Evolutionary conservation across 805 yeast genomes (phyloP).

Genomic region (Geotrichum ghanense): DNA sequence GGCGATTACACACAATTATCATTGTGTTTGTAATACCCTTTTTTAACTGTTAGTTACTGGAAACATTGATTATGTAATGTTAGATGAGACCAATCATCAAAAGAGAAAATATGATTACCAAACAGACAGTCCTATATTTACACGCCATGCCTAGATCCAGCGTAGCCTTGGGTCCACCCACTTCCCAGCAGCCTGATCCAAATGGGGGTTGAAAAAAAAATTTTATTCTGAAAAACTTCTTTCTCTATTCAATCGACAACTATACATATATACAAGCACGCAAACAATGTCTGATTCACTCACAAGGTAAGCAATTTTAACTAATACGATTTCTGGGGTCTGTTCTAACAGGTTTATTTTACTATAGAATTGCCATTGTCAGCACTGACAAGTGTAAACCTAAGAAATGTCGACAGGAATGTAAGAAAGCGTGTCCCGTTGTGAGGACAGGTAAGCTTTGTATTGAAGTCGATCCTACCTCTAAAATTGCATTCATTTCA

Average conservation of each 20-base stretch:
- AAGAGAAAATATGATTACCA: no score
- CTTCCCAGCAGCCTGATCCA: neutral
- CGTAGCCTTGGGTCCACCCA: neutral
- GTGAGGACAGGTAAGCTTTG: conserved; percentile 96
- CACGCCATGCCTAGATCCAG: no score
- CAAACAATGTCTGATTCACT: neutral
- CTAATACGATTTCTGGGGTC: neutral
- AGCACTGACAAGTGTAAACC: conserved; percentile 93
- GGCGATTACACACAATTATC: no score
- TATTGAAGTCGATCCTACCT: conserved; percentile 86
- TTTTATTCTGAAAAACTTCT: neutral
- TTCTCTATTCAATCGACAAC: neutral
- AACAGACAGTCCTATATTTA: no score
- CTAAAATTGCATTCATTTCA: conserved; percentile 89
- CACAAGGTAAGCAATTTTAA: neutral
- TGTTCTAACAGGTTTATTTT: neutral
- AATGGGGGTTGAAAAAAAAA: neutral
- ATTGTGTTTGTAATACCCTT: no score
- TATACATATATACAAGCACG: neutral
- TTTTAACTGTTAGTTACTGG: no score
- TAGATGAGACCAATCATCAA: no score
- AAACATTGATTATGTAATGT: no score
- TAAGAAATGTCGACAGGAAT: conserved; percentile 96
- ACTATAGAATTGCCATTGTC: conserved; percentile 83
- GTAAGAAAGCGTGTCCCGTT: conserved; percentile 94